Base-by-base conservation (phyloP, 2,329 filamentous ascomycete genomes). In the Fusarium albosuccineum region DNA sequence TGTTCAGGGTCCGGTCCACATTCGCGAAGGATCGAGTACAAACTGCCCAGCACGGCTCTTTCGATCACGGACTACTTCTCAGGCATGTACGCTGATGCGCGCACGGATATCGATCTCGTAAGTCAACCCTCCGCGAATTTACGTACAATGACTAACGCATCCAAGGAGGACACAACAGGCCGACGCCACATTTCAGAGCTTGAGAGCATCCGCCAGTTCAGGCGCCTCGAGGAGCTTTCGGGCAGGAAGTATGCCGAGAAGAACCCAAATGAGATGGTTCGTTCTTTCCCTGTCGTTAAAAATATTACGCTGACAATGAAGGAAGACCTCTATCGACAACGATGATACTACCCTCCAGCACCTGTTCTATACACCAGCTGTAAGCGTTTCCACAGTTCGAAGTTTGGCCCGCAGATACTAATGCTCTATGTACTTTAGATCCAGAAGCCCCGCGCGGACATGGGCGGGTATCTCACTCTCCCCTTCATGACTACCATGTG, bases 401-500 rank as follows among this genome's bases (percentile, higher is more conserved):
- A 26, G n/a, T n/a, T 30, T 27, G 29, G 29, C 16, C 33, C 11
- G 26, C n/a, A 37, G 9, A 30, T 45, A 9, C 37, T 62, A 46
- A 62, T 27, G 16, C 9, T 7, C 5, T 36, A 27, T 9, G 7
- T 34, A 5, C 11, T 22, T 17, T 14, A 64, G 66, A n/a, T 52
- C 33, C 67, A 63, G 26, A 67, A 66, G 34, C 68, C 67, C 26
- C 58, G 63, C 6, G 39, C 58, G 17, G 65, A 68, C 40, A 14
- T 52, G 22, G 45, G 42, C 17, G 68, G 68, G 16, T 51, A 60
- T 36, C 39, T 70, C 36, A 70, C 57, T 36, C 54, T 69, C 10
- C 66, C 61, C 6, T 70, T 70, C 44, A 48, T 71, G 58, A 67
- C 52, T 16, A 66, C 65, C 13, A 45, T 56, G 9, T 42, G 58